Conservation (phyloP, 2,329 filamentous ascomycete species). For the Thielaviopsis euricoi region DNA sequence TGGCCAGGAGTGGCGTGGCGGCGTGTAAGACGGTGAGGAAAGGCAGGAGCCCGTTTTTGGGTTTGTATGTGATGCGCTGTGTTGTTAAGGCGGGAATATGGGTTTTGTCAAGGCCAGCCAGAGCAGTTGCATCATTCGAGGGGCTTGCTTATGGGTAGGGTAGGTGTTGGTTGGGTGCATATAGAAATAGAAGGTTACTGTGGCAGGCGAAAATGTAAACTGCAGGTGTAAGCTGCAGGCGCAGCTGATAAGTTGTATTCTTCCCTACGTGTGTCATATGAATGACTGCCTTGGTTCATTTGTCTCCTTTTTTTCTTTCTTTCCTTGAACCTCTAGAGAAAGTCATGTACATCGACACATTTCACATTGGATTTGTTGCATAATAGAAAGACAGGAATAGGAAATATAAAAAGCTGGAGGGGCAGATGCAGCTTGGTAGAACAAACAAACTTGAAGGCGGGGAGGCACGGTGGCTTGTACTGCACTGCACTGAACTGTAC, state of each 20-base stretch:
- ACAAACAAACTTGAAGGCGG: background rate
- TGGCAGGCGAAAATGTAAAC: background rate
- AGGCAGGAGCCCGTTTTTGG: background rate
- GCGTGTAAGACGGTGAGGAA: background rate
- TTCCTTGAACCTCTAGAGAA: background rate
- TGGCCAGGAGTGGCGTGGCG: no score
- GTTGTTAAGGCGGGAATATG: no score
- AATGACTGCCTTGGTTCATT: background rate
- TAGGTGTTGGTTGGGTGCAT: background rate
- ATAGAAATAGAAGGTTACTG: background rate
- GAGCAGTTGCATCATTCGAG: no score
- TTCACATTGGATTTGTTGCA: background rate
- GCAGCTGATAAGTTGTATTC: background rate
- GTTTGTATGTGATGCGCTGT: background rate
- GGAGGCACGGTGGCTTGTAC: background rate
- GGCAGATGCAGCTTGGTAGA: background rate
- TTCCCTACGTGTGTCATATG: background rate
- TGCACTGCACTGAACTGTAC: no score
- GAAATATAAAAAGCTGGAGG: background rate
- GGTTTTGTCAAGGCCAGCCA: background rate
- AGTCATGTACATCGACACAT: background rate
- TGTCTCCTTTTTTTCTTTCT: background rate
- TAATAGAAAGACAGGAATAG: background rate
- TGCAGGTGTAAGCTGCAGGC: background rate
- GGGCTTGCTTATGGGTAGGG: no score